Evolutionary conservation across 495 filamentous ascomycete species (phyloP), one percentile per base, ranked within the genome.

Genomic region (Amniculicola lignicola): DNA sequence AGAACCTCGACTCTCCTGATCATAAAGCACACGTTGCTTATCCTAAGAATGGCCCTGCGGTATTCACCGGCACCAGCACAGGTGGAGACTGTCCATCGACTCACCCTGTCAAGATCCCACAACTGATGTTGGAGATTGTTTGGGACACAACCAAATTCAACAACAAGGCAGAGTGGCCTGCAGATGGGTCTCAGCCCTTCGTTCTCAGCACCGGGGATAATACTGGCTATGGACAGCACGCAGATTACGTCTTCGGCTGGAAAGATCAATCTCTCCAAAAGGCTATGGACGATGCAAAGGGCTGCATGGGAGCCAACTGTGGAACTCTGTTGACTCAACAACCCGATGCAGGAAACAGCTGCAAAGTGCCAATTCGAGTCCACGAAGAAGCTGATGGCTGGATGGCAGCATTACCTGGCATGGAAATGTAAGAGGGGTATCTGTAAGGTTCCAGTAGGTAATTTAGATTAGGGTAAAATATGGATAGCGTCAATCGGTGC

Each of bases 1-100:
- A 73, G 59, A 76, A 76, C 64, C 65, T 76, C 47, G 75, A 78
- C 70, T 69, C 61, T 36, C 74, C 75, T 23, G 74, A 78, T 71
- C 75, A 75, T 56, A 69, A 72, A 55, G 63, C 54, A 53, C 74
- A 77, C 59, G 72, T 77, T 0, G 66, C 72, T 9, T 77, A 76
- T 55, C 74, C 74, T 0, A 22, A 23, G 10, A 65, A 45, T 0
- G 70, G 70, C 1, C 57, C 62, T 0, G 56, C 74, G 0, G 61
- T 7, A 9, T n/a, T n/a, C n/a, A n/a, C n/a, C n/a, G n/a, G n/a
- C 19, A 12, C 16, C 10, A 40, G 37, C 11, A 7, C 70, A 1
- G 69, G 69, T 49, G 72, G 72, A 23, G 29, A 61, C 40, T 77
- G 74, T 67, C 74, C 74, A 0, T 61, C 72, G 10, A 71, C 69